phyloP scores from a whole-genome alignment of 306 rosid genomes.

The Comarum palustre region DNA sequence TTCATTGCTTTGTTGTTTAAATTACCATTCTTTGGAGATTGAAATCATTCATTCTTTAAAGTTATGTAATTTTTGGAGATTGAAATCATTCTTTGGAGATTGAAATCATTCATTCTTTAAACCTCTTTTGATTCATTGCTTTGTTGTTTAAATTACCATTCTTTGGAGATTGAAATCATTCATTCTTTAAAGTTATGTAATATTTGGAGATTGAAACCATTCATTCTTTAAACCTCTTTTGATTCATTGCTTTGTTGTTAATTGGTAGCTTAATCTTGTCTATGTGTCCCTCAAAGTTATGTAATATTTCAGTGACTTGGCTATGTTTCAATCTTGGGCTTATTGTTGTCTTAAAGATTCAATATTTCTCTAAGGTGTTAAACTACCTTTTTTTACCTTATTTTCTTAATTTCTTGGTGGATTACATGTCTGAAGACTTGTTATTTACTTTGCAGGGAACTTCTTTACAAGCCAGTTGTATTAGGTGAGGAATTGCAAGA shows the following conservation, averaged over 20 bases:
- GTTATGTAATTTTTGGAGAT: no score
- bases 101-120: no score
- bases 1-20: neutral
- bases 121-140: neutral
- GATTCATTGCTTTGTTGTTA: no score
- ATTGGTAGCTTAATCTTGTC: neutral
- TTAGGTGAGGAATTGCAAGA: slow-evolving; percentile 46
- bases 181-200: no score
- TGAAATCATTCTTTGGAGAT: no score
- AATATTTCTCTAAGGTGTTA: neutral
- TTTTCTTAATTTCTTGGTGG: neutral
- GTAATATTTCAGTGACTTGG: neutral
- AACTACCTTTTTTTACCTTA: neutral
- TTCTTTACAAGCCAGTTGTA: slow-evolving; percentile 81
- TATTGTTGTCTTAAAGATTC: no score
- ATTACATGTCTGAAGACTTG: neutral
- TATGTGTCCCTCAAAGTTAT: neutral
- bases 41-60: no score
- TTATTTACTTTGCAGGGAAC: slow-evolving; percentile 59
- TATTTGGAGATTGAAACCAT: no score
- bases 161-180: neutral
- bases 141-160: neutral
- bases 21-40: neutral
- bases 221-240: no score
- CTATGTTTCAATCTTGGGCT: neutral